A percentile compares a stretch with the other conserved stretches of the same genome.
phyloP scores from a whole-genome alignment of 768 basidiomycete species.

The Serendipita sp. region DNA sequence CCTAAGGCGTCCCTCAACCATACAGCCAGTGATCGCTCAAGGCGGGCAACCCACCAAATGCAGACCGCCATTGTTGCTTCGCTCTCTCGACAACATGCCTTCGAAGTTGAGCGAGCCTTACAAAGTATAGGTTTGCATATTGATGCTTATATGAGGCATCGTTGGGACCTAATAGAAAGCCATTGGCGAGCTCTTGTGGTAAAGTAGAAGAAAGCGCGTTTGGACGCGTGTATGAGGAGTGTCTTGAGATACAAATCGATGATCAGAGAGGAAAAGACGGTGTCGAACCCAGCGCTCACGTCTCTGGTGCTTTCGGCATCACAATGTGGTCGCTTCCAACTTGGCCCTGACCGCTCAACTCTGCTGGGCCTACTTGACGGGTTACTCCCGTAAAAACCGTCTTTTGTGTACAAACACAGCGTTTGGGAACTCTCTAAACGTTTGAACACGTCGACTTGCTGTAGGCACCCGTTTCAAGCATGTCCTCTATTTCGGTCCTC shows the following conservation, averaged over 20 bases:
- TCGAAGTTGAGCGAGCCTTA: slow-evolving; percentile 36
- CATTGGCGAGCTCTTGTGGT: slow-evolving; percentile 7
- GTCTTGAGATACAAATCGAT: not conserved
- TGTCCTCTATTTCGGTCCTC: not conserved
- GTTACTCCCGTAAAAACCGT: too few species aligned
- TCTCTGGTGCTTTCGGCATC: not conserved
- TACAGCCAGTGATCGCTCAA: slow-evolving; percentile 5
- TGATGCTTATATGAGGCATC: slow-evolving; percentile 48
- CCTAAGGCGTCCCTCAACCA: slow-evolving; percentile 25
- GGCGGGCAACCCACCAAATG: slow-evolving; percentile 24
- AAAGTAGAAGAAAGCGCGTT: slow-evolving; percentile 3
- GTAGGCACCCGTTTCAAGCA: not conserved
- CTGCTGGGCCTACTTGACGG: too few species aligned
- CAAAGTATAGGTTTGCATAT: slow-evolving; percentile 60
- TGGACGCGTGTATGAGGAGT: not conserved
- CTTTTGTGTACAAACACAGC: too few species aligned
- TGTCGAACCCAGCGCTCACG: not conserved
- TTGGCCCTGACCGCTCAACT: too few species aligned
- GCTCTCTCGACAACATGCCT: slow-evolving; percentile 35
- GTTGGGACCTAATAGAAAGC: slow-evolving; percentile 29
- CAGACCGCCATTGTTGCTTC: slow-evolving; percentile 31
- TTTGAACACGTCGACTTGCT: not conserved
- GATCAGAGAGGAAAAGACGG: too few species aligned
- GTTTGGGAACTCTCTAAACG: too few species aligned
- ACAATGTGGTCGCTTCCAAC: too few species aligned